These are phyloP conservation scores for Aspergillus quadricinctus DNA, from an alignment of 2,329 filamentous ascomycete species.

Conservation along the genomic window DNA sequence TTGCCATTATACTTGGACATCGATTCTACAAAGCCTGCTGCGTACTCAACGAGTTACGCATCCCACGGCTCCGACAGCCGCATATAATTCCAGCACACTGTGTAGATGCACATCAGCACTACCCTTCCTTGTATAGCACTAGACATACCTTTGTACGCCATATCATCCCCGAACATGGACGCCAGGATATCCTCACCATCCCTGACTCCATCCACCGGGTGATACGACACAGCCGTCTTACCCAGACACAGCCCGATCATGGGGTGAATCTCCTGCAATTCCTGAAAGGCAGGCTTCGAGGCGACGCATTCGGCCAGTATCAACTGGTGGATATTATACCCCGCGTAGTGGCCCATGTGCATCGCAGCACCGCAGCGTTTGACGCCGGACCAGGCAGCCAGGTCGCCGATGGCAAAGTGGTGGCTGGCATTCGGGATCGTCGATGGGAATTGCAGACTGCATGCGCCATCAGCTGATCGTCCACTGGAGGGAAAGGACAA, in stretches of 20 bases:
- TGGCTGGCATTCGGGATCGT: constrained; percentile 52
- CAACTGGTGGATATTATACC: constrained; percentile 62
- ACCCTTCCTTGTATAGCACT: neutral
- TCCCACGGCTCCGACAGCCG: constrained; percentile 38
- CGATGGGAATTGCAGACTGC: constrained; percentile 48
- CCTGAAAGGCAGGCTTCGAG: constrained; percentile 41
- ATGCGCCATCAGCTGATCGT: constrained; percentile 28
- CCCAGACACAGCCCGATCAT: constrained; percentile 71
- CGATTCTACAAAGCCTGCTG: neutral
- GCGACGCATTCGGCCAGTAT: constrained; percentile 46
- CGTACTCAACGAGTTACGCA: constrained; percentile 1
- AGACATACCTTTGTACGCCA: constrained; percentile 60
- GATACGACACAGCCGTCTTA: constrained; percentile 63
- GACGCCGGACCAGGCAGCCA: constrained; percentile 69
- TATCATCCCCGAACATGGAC: constrained; percentile 63
- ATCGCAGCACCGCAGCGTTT: constrained; percentile 75
- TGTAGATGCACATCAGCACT: constrained; percentile 6
- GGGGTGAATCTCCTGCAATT: constrained; percentile 54
- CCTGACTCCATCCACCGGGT: constrained; percentile 51
- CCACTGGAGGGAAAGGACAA: neutral
- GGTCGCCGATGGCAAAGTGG: constrained; percentile 69
- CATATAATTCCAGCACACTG: constrained; percentile 56
- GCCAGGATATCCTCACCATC: constrained; percentile 11
- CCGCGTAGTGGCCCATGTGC: constrained; percentile 65
- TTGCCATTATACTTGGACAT: neutral